Base-by-base conservation (phyloP, 1,284 basidiomycete species). In the Mycosarcoma maydis region DNA sequence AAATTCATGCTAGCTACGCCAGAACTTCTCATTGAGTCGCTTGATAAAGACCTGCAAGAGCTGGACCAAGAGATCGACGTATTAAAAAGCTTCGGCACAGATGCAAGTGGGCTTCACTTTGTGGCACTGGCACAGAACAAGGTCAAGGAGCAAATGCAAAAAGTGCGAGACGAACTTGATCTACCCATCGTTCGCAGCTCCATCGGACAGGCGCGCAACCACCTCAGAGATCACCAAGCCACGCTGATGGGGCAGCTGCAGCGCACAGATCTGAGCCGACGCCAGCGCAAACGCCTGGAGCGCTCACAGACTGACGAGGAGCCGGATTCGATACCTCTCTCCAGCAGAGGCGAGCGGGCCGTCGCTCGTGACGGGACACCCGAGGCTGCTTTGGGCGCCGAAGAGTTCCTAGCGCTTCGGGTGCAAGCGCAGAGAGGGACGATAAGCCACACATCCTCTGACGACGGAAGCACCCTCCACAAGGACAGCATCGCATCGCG, bases 1-100 rank as follows among this genome's bases (percentile, higher is more conserved):
- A 94, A 92, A 75, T 96, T 98, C 84, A 96, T 98, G 92, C 88
- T 98, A 19, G 94, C 93, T 11, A 92, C 94, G 0, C 93, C 95
- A 0, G 86, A 88, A 24, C 54, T 73, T 22, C 90, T 94, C 78
- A 85, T 90, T 39, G 80, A 85, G 11, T 89, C 92, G 76, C 86
- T 97, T 14, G 86, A 87, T 0, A 85, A 84, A 40, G 92, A 98
- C 69, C 83, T 94, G 8, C 87, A 88, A 38, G 89, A 90, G 67
- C 85, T 98, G 3, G 86, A 85, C 2, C 77, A 84, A 1, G 92
- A 94, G 81, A 62, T 68, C 22, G 44, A 40, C 24, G 49, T 69
- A 33, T 86, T 89, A 54, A 66, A 60, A 33, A 51, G 52, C 45
- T 80, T 62, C 16, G 84, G 85, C 32, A 86, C 88, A 83, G 86